These are phyloP conservation scores for Xylaria palmicola DNA, from an alignment of 495 filamentous ascomycete genomes.

Conservation along the genomic window DNA sequence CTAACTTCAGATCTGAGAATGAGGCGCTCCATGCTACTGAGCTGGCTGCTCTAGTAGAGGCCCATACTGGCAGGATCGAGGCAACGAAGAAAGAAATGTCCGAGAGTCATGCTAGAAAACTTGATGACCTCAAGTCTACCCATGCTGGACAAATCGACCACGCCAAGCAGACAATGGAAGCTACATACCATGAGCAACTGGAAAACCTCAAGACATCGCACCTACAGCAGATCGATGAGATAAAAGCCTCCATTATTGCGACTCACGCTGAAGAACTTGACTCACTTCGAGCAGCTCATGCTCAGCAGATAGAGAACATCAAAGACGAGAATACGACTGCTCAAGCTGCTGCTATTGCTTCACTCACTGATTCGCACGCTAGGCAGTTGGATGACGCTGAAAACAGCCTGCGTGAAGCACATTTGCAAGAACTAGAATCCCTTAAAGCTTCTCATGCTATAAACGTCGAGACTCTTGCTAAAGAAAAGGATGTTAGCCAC, in stretches of 20 bases:
- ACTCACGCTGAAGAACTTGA: conserved; percentile 34
- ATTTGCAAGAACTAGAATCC: conserved; percentile 34
- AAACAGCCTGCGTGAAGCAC: conserved; percentile 31
- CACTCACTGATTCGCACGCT: conserved; percentile 3
- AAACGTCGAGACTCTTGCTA: conserved; percentile 36
- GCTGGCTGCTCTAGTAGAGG: conserved; percentile 23
- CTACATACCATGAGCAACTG: conserved; percentile 35
- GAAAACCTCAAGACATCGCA: conserved; percentile 38
- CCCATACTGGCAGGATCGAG: conserved; percentile 29
- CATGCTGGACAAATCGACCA: conserved; percentile 40
- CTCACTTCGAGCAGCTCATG: conserved; percentile 37
- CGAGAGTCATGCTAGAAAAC: conserved; percentile 41
- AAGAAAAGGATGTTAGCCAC: conserved; percentile 30
- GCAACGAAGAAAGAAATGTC: conserved; percentile 43
- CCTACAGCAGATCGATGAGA: conserved; percentile 26
- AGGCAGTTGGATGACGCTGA: conserved; percentile 16
- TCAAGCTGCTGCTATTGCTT: conserved; percentile 14
- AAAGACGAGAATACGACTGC: conserved; percentile 31
- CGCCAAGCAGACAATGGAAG: conserved; percentile 26
- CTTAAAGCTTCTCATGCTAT: conserved; percentile 38
- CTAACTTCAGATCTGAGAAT: conserved; percentile 33
- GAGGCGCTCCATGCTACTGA: conserved; percentile 24
- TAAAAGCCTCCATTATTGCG: conserved; percentile 32
- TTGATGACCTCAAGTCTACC: conserved; percentile 44
- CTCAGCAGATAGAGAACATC: conserved; percentile 37